Base-by-base conservation (phyloP, 306 rosid genomes). In the Ziziphus jujuba region DNA sequence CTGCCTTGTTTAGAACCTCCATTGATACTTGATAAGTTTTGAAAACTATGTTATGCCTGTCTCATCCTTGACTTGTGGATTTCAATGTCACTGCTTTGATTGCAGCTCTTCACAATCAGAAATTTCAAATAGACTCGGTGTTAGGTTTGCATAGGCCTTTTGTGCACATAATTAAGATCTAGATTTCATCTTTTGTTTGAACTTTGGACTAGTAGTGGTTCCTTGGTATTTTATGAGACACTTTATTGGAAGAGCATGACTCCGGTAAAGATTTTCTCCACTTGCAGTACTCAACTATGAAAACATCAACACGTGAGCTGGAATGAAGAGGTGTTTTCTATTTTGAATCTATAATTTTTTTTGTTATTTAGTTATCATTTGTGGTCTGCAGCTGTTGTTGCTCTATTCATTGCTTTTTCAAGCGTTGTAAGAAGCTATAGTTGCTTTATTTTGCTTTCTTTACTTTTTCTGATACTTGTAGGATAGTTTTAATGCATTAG, bases 61-160 rank as follows among this genome's bases (percentile, higher is more conserved):
- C 7, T 65, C 15, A 31, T 19, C 25, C 4, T 12, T 13, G 19
- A 7, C 21, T 38, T 6, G 14, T 52, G 35, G 22, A 52, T 21
- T 66, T 35, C 31, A 35, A 15, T 35, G 50, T 14, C 12, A 51
- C 23, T 53, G 44, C 61, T 52, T 54, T 66, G 40, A 15, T 66
- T 33, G 23, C 71, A 54, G 71, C 53, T 53, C 24, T 48, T 16
- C 34, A 34, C 31, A 34, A n/a, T 59, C 63, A 15, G 47, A 33
- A 34, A 59, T 34, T 28, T 59, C 19, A n/a, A 33, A 33, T 11
- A 6, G 33, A 21, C 36, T 34, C 2, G 7, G 11, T 34, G 40
- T 59, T 56, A 7, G 14, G 20, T 56, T 56, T 56, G n/a, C 12
- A 9, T 28, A 24, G 15, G n/a, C 16, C 38, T n/a, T 59, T 34